Base-by-base conservation (phyloP, 805 yeast species). In the Saturnispora halmiae region DNA sequence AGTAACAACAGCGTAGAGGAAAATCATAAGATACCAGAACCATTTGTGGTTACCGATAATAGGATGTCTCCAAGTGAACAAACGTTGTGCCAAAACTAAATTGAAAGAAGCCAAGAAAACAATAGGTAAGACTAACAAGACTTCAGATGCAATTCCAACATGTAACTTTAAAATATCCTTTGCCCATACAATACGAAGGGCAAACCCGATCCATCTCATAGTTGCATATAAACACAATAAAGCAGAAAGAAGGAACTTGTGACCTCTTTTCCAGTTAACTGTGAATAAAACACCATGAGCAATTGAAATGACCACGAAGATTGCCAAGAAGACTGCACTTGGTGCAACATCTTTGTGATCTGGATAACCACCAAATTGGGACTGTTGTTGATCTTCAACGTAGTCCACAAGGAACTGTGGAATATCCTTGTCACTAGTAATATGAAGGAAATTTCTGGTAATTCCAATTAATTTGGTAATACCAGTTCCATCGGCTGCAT, bases 11-110 rank as follows among this genome's bases (percentile, higher is more conserved):
- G 60, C 49, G 52, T 82, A 81, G 28, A 76, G 49, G 3, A 58
- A 31, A 34, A 68, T 53, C 79, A 81, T 73, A 22, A 60, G 38
- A 26, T 45, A 45, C 73, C 78, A 73, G 51, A 81, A 75, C 27
- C 63, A 44, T 42, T 57, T 62, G 32, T 70, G 56, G 16, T 74
- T 67, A 30, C 87, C 88, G 9, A 77, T 69, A 38, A 73, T 77
- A 6, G 90, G 88, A 54, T 82, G 88, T 55, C 79, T 66, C 83
- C 86, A 79, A 5, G 85, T 78, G 59, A 79, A 79, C 18, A 81
- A 63, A 55, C 90, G 71, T 55, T 80, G 87, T 4, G 84, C 84
- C 39, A 82, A 60, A 18, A 79, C 70, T 56, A 79, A 65, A 53
- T 77, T 78, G 51, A 76, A 66, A 3, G 80, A 69, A 25, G 75